Base-by-base conservation (phyloP, 805 yeast genomes). In the Metschnikowia gelsemii region DNA sequence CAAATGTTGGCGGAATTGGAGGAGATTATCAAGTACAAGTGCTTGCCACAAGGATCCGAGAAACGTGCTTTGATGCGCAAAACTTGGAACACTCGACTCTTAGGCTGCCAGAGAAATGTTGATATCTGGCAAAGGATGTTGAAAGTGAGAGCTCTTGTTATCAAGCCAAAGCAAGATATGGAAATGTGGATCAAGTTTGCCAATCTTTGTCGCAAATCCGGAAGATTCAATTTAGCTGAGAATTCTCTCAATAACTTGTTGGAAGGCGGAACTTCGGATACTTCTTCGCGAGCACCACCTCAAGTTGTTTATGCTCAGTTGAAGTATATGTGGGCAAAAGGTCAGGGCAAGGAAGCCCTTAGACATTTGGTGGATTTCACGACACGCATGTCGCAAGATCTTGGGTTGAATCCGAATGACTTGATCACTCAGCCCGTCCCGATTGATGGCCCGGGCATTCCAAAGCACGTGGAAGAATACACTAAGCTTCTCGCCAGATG, bases 111-210 rank as follows among this genome's bases (percentile, higher is more conserved):
- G 65, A 76, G 93, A 53, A 93, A 93, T 65, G 98, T 93, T 38
- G 99, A 93, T 65, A 89, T 90, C n/a, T 93, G 99, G 99, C 97
- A 91, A 61, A 74, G 97, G 57, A 83, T 93, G 80, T 73, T 93
- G 46, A 87, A 90, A 59, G 96, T 91, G 2, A 75, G 99, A 42
- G 91, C 97, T 0, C 72, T 93, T 34, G 98, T 93, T 11, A 86
- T 93, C 32, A 84, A 84, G 49, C 99, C 99, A 2, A 87, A 90
- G 51, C 95, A 93, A 56, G 97, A 93, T 59, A 85, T 90, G 93
- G 93, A 87, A 40, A 87, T 90, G 78, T 89, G 98, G 96, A 91
- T 93, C 55, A 90, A 93, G 62, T 95, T 93, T 72, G 98, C 99
- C 16, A 93, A 93, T 57, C 70, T 93, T 43, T 89, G 98, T 60